Evolutionary conservation across 2,329 filamentous ascomycete species (phyloP).

Genomic region (Neocucurbitaria cava): DNA sequence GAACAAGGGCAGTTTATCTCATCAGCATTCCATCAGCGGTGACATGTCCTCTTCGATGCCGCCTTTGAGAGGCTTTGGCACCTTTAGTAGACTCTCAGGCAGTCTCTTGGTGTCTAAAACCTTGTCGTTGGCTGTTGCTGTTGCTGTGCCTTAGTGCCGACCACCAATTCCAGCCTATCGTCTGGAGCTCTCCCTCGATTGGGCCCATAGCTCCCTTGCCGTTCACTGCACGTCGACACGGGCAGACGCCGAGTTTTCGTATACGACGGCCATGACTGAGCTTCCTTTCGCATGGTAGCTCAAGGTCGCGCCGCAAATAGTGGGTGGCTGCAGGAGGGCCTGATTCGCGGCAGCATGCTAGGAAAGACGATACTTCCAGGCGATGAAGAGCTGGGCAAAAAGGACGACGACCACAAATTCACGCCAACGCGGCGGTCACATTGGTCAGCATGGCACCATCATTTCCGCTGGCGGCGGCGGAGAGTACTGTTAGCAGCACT

Average conservation of each 20-base stretch:
- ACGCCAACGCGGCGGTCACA: slow-evolving; percentile 49
- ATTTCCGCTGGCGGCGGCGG: slow-evolving; percentile 56
- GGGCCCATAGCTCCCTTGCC: slow-evolving; percentile 25
- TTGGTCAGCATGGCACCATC: slow-evolving; percentile 29
- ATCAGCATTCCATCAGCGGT: slow-evolving; percentile 9
- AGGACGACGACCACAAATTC: slow-evolving; percentile 64
- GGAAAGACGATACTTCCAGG: slow-evolving; percentile 54
- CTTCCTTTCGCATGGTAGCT: slow-evolving; percentile 32
- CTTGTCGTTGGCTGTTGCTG: background rate
- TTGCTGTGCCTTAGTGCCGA: background rate
- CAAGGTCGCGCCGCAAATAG: slow-evolving; percentile 25
- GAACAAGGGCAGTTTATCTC: background rate
- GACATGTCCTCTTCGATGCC: slow-evolving; percentile 14
- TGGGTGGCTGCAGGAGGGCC: slow-evolving; percentile 36
- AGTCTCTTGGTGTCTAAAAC: background rate
- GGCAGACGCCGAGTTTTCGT: slow-evolving; percentile 1
- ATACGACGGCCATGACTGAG: slow-evolving; percentile 31
- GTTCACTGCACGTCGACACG: slow-evolving; percentile 17
- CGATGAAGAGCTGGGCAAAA: slow-evolving; percentile 71
- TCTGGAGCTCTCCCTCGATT: slow-evolving; percentile 8
- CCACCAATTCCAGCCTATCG: background rate
- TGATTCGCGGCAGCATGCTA: slow-evolving; percentile 40
- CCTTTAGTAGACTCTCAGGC: background rate
- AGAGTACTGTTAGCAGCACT: slow-evolving; percentile 52
- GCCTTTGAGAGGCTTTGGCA: background rate